Percentiles rank a stretch among this genome's conserved stretches.
Evolutionary conservation across 2,329 filamentous ascomycete genomes (phyloP).

Genomic region (Chaetomium globosum): DNA sequence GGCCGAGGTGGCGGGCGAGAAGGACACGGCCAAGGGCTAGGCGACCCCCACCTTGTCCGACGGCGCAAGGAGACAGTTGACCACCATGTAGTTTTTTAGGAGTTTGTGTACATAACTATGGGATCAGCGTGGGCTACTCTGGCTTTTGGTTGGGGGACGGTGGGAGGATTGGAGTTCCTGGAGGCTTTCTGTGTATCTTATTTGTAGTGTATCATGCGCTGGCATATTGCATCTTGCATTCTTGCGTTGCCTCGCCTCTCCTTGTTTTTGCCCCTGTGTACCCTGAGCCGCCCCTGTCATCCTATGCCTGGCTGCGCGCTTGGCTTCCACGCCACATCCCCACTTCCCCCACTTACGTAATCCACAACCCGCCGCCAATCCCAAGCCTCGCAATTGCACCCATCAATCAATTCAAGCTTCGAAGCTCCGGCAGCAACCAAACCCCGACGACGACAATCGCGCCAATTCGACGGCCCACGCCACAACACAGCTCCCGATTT

Average conservation of each 20-base stretch:
- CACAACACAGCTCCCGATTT: background rate
- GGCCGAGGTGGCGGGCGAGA: slow-evolving; percentile 11
- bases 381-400: background rate
- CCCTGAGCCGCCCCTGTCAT: too few relatives aligned
- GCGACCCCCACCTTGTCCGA: background rate
- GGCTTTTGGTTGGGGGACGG: background rate
- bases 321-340: background rate
- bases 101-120: background rate
- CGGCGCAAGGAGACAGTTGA: background rate
- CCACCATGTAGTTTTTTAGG: background rate
- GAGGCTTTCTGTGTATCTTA: slow-evolving; percentile 9
- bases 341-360: background rate
- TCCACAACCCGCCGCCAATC: background rate
- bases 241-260: background rate
- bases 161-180: slow-evolving; percentile 7
- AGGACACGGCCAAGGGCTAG: slow-evolving; percentile 28
- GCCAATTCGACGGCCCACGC: background rate
- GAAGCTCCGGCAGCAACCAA: background rate
- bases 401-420: slow-evolving; percentile 1
- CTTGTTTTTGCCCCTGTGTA: background rate
- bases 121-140: slow-evolving; percentile 7
- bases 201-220: slow-evolving; percentile 7
- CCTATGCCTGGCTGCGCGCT: too few relatives aligned
- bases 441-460: slow-evolving; percentile 4
- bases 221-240: slow-evolving; percentile 15